Evolutionary conservation across 2,329 filamentous ascomycete species (phyloP), one percentile per base, ranked within the genome.

Genomic region (Botrytis cinerea): DNA sequence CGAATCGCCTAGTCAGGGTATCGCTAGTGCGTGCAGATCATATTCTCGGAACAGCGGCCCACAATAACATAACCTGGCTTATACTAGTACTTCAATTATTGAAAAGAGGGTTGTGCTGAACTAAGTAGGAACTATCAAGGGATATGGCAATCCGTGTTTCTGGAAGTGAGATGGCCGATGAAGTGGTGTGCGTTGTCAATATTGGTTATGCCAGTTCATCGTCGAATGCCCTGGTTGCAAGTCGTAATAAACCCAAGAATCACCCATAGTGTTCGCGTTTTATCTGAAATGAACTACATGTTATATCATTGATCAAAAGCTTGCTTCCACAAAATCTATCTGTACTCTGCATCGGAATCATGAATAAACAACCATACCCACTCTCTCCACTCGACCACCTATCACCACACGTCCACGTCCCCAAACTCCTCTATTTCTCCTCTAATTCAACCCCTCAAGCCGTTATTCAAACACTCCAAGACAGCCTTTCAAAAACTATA

Each of bases 381-480:
- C 63, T 67, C 7, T 67, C 63, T 6, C 63, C 63, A 51, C 45
- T 67, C 32, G 63, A 67, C 32, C 22, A 67, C 32, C 63, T 67
- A n/a, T 32, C 63, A 67, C 63, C 63, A 8, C 63, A 46, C 28
- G 63, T 67, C 4, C 63, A 67, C 22, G 63, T 67, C 32, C 63
- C 63, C 2, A 67, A 67, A 9, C 32, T 67, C 8, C 63, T 67
- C 45, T 67, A 67, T 51, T 67, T 67, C 18, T 67, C 63, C 9
- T 51, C 45, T 2, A 20, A 51, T 51, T 67, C 46, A 25, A 28
- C 38, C 7, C 10, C 63, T 6, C 10, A 67, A 51, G 48, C 16
- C 4, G 51, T 51, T 2, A 28, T 67, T 32, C 43, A 51, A 48
- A 67, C 45, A 38, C 28, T 67, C 7, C 12, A 38, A 38, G 63